Conservation (phyloP, 2,329 filamentous ascomycete species). For the Aspergillus spinulosporus region DNA sequence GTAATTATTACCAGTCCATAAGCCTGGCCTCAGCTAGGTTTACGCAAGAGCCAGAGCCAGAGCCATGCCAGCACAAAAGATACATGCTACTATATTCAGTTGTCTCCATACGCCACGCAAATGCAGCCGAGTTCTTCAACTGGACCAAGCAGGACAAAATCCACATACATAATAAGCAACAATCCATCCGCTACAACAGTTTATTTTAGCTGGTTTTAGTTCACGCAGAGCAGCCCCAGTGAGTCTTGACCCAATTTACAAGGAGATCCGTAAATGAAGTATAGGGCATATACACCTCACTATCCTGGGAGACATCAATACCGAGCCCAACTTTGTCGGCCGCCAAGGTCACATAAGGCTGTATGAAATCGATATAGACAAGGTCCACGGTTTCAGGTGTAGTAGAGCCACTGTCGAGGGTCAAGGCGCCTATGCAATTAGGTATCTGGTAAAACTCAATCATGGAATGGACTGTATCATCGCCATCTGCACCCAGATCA, state of each 20-base stretch:
- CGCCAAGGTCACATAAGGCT: slow-evolving; percentile 76
- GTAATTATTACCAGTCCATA: not conserved
- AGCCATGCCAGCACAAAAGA: slow-evolving; percentile 25
- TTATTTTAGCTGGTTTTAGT: too few relatives aligned
- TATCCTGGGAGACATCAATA: slow-evolving; percentile 51
- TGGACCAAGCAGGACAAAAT: too few relatives aligned
- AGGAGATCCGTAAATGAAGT: slow-evolving; percentile 60
- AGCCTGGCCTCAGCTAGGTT: not conserved
- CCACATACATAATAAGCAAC: too few relatives aligned
- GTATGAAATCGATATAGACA: slow-evolving; percentile 88
- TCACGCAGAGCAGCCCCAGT: slow-evolving; percentile 49
- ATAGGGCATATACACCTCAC: slow-evolving; percentile 53
- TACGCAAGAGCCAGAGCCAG: slow-evolving; percentile 31
- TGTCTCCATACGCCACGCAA: too few relatives aligned
- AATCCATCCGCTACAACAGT: too few relatives aligned
- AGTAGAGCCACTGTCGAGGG: slow-evolving; percentile 44
- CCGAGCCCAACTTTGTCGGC: slow-evolving; percentile 61
- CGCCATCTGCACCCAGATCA: slow-evolving; percentile 78
- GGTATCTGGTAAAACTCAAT: slow-evolving; percentile 76
- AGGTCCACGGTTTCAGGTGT: slow-evolving; percentile 78
- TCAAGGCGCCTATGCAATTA: slow-evolving; percentile 75
- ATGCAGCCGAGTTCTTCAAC: too few relatives aligned
- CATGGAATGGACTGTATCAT: slow-evolving; percentile 79
- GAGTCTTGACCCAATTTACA: slow-evolving; percentile 58
- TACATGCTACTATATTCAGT: not conserved